Evolutionary conservation across 805 yeast genomes (phyloP).

Genomic region (Komagataella phaffii): DNA sequence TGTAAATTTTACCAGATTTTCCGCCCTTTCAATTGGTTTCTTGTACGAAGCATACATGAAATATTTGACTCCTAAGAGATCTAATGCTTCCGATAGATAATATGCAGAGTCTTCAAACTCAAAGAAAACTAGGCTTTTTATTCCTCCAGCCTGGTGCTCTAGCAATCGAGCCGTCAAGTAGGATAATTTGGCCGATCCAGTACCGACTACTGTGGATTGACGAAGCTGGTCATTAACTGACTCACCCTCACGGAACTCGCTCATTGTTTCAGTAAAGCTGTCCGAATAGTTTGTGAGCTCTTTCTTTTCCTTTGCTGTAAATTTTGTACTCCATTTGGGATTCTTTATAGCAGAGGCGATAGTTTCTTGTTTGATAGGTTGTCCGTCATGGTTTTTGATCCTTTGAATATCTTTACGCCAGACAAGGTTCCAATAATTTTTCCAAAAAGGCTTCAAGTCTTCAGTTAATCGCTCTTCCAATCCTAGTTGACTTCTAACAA

Average conservation of each 20-base stretch:
- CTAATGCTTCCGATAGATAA: conserved; percentile 51
- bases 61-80: conserved; percentile 45
- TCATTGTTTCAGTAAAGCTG: conserved; percentile 14
- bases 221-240: not conserved
- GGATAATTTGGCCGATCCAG: conserved; percentile 51
- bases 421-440: conserved; percentile 32
- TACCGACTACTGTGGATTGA: conserved; percentile 35
- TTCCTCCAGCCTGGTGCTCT: conserved; percentile 31
- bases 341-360: conserved; percentile 12
- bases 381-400: conserved; percentile 22
- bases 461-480: conserved; percentile 19
- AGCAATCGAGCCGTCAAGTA: conserved; percentile 40
- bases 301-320: conserved; percentile 3
- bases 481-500: conserved; percentile 17
- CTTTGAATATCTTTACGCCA: conserved; percentile 22
- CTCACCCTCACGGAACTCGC: not conserved
- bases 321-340: conserved; percentile 13
- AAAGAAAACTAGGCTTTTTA: conserved; percentile 51
- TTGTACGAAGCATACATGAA: conserved; percentile 53
- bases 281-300: conserved; percentile 4
- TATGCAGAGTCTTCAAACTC: conserved; percentile 65
- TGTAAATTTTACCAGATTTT: conserved; percentile 37
- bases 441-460: conserved; percentile 36
- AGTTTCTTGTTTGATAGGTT: conserved; percentile 17
- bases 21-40: conserved; percentile 32